Conservation (phyloP, 305 asterid genomes). For the Fraxinus angustifolia region DNA sequence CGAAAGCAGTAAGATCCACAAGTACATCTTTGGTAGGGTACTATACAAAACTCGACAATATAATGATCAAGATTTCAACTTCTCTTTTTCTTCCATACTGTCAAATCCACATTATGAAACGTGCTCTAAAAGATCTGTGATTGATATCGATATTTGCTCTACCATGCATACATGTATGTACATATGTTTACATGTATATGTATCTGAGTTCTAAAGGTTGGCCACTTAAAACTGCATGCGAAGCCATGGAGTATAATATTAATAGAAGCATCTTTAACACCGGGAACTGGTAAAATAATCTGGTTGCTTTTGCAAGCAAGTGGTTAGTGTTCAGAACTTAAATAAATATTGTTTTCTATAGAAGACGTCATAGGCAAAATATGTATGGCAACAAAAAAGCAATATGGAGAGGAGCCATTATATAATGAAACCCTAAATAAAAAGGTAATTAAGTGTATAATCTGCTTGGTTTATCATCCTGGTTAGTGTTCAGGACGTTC, state of each 20-base stretch:
- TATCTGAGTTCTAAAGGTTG: not conserved
- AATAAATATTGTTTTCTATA: not conserved
- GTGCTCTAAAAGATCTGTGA: not conserved
- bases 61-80: not conserved
- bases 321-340: not conserved
- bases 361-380: not conserved
- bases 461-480: not conserved
- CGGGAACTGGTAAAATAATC: not conserved
- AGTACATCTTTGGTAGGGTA: not conserved
- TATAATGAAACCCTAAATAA: not conserved
- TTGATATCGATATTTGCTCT: not conserved
- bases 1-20: not conserved
- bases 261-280: not conserved
- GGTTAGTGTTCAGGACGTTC: not conserved
- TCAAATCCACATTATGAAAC: not conserved
- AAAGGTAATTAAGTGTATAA: not conserved
- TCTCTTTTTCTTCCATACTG: not conserved
- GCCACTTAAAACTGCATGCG: not conserved
- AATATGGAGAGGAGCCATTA: not conserved
- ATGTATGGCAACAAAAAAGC: not conserved
- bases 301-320: not conserved
- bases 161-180: not conserved
- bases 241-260: not conserved
- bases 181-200: not conserved
- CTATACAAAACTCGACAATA: not conserved